Percentiles rank a stretch among this genome's conserved stretches.
Conservation (phyloP, 345 rosid species). For the Arabidopsis arenosa region DNA sequence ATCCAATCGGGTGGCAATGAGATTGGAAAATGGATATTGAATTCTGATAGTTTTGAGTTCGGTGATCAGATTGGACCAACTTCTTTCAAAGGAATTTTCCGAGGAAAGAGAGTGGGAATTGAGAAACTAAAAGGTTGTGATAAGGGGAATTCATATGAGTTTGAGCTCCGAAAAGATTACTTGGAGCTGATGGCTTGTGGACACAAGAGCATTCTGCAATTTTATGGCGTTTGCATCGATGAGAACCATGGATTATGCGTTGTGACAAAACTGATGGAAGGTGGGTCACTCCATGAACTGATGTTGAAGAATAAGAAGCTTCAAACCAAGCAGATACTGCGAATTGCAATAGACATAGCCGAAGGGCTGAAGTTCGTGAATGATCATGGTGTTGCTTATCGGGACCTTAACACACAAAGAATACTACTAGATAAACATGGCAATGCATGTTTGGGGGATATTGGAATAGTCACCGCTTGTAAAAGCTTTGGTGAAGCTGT, state of each 20-base stretch:
- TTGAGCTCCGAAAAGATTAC: conserved; percentile 79
- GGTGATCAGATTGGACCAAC: conserved; percentile 70
- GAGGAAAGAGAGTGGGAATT: conserved; percentile 76
- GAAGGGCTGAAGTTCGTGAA: conserved; percentile 89
- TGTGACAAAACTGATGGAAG: conserved; percentile 91
- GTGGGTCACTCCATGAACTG: conserved; percentile 81
- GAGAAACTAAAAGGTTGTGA: conserved; percentile 97
- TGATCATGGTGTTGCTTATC: conserved; percentile 80
- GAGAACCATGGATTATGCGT: conserved; percentile 91
- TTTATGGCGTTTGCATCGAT: conserved; percentile 84
- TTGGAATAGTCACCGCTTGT: conserved; percentile 89
- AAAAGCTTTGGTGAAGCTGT: conserved; percentile 78
- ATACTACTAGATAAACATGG: conserved; percentile 81
- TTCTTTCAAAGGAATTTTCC: conserved; percentile 76
- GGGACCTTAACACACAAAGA: conserved; percentile 82
- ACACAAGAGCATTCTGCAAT: conserved; percentile 81
- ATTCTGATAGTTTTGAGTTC: conserved; percentile 76
- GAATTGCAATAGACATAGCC: conserved; percentile 76
- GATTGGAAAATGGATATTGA: conserved; percentile 82
- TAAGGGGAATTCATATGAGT: conserved; percentile 86
- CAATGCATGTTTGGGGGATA: conserved; percentile 87
- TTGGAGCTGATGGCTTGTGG: conserved; percentile 95
- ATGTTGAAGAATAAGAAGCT: conserved; percentile 82
- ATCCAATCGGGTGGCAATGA: conserved; percentile 69
- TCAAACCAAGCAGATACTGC: conserved; percentile 71